Percentiles rank a stretch among this genome's conserved stretches.
These are phyloP conservation scores for Ehretia macrophylla DNA, from an alignment of 257 asterid genomes.

Conservation along the genomic window DNA sequence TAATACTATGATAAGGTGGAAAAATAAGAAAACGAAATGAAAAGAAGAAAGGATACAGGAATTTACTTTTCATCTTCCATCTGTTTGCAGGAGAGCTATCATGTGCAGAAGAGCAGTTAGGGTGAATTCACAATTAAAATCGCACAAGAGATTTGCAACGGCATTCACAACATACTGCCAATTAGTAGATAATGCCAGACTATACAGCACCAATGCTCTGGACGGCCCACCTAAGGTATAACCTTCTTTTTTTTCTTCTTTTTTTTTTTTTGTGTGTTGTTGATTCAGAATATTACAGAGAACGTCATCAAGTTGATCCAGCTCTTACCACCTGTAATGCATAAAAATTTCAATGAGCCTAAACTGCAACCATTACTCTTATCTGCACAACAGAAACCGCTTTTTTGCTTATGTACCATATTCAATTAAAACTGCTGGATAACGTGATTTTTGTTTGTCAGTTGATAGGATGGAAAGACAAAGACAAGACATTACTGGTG, in stretches of 20 bases:
- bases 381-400: too few relatives aligned
- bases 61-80: not conserved
- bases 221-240: conserved; percentile 91
- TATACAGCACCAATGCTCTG: conserved; percentile 73
- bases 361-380: not conserved
- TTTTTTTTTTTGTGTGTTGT: not conserved
- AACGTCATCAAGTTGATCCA: not conserved
- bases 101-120: conserved; percentile 90
- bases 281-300: not conserved
- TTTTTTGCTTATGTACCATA: too few relatives aligned
- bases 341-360: not conserved
- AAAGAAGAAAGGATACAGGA: not conserved
- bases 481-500: conserved; percentile 81
- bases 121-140: conserved; percentile 81
- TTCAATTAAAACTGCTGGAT: not conserved
- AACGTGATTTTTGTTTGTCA: conserved; percentile 10
- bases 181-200: conserved; percentile 77
- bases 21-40: not conserved
- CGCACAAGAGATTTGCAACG: conserved; percentile 85
- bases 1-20: not conserved
- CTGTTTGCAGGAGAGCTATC: conserved; percentile 72
- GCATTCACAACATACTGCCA: conserved; percentile 78
- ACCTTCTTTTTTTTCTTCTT: not conserved
- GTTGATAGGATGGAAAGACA: conserved; percentile 97
- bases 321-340: not conserved